Evolutionary conservation across 2,329 filamentous ascomycete species (phyloP), one percentile per base, ranked within the genome.

Genomic region (Pseudopithomyces chartarum): DNA sequence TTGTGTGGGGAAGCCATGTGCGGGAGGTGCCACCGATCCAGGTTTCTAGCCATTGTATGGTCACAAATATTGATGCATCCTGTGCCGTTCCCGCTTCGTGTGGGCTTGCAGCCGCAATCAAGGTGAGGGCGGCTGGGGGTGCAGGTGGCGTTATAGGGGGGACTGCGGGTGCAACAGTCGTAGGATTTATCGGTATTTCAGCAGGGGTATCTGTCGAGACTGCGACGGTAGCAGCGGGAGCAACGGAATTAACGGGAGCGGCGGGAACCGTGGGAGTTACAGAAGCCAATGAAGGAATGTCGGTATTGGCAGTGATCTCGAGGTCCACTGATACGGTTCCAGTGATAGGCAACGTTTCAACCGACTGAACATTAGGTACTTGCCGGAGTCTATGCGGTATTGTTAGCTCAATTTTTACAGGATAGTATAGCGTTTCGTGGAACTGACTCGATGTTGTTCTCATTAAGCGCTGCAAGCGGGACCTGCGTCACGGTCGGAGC

Each of bases 41-140:
- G 8, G 72, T 74, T 48, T 73, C 68, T 13, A 70, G 55, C 73
- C 73, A 77, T 48, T 68, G 61, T 7, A 73, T 69, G 1, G 66
- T 75, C 11, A 71, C 60, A 10, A 63, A 67, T 43, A 66, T 62
- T 11, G 43, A 52, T 32, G 26, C 34, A 3, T 33, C 22, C 5
- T 36, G 5, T 7, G 22, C 11, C 17, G 42, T 17, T 7, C 32
- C 36, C 2, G 52, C 19, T 32, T 23, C 33, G 13, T 38, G 15
- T 23, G 51, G 51, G 29, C 33, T 54, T 34, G 55, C n/a, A 11
- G 46, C 3, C 33, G 44, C 22, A 26, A 13, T 51, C 26, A 22
- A 32, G 13, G 38, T 51, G 19, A n/a, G 19, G 33, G 22, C 15
- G 32, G 40, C 32, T 17, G 40, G 13, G 17, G 42, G 32, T 11